Conservation (phyloP, 192 early-diverging fungal genomes). For the Martensiomyces pterosporus region DNA sequence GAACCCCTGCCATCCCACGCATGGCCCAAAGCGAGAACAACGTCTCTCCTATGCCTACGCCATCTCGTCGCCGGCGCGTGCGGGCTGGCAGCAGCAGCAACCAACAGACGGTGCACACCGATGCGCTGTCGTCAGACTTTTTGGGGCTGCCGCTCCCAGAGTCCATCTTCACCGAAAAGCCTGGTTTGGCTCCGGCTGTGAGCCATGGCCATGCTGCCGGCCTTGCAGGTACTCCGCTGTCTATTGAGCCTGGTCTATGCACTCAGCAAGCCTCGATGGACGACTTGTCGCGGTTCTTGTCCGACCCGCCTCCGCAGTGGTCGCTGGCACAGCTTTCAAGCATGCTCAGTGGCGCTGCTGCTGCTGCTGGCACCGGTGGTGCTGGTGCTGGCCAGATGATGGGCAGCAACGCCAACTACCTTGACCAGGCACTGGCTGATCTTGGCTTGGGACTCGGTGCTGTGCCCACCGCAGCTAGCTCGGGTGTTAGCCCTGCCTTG, state of each 20-base stretch:
- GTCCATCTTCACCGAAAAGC: constrained; percentile 42
- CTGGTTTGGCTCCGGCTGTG: constrained; percentile 1
- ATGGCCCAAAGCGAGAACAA: constrained; percentile 44
- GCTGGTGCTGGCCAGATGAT: constrained; percentile 9
- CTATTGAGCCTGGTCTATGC: constrained; percentile 28
- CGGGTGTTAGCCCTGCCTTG: not conserved
- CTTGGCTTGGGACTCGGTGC: constrained; percentile 23
- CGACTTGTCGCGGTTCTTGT: constrained; percentile 21
- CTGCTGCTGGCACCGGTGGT: not conserved
- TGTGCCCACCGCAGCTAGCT: not conserved
- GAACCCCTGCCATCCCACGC: constrained; percentile 26
- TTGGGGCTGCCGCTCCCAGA: constrained; percentile 44
- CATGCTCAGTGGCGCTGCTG: constrained; percentile 19
- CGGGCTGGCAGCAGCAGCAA: constrained; percentile 11
- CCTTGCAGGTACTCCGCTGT: constrained; percentile 3
- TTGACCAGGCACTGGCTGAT: constrained; percentile 37
- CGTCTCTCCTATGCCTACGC: constrained; percentile 18
- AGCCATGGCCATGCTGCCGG: too few species aligned
- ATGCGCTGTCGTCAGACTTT: constrained; percentile 46
- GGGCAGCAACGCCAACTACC: constrained; percentile 20
- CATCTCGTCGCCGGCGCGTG: constrained; percentile 20
- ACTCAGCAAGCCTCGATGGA: constrained; percentile 32
- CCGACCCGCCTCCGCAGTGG: constrained; percentile 32
- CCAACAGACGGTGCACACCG: constrained; percentile 30
- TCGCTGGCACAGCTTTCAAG: constrained; percentile 41